Base-by-base conservation (phyloP, 257 asterid species). In the Przewalskia tangutica region DNA sequence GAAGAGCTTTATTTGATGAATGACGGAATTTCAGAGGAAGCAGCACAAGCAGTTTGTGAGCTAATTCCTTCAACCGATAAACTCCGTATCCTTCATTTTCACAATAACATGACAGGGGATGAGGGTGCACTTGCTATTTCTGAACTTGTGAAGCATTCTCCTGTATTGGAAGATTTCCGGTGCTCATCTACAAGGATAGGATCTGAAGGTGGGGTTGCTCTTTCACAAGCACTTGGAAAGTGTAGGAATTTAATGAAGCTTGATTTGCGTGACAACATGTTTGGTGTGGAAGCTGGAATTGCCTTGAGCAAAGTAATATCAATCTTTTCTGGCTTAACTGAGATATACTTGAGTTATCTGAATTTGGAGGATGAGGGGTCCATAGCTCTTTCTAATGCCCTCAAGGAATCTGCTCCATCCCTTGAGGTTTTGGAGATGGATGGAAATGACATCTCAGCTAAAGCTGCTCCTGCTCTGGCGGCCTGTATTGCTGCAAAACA, bases 81-180 rank as follows among this genome's bases (percentile, higher is more conserved):
- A 84, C 93, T 95, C 9, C 87, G 77, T 85, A 90, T 93, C 85
- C 97, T 95, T 84, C 94, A 89, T 32, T 93, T 95, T 80, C 97
- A 95, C 81, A 95, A 92, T 88, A 92, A 93, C 91, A 90, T 95
- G 97, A 92, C 95, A 48, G 98, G 97, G 65, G 98, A 95, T 85
- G 98, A 88, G 80, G 99, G 99, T 81, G 99, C 98, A 0, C 60
- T 90, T 67, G 93, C 93, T 62, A 94, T 95, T 83, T 88, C 98
- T 78, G 86, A 88, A 76, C 84, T 95, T 17, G 90, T 92, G 63
- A 87, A 89, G 66, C 84, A 67, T 56, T 91, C 96, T 79, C 92
- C 94, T 8, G 51, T 85, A 86, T 84, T 95, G 66, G 97, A 93
- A 84, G 95, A 91, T 86, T 91, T 95, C 76, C 91, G 91, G 62